Conservation (phyloP, 805 yeast genomes). For the Saturnispora saitoi region DNA sequence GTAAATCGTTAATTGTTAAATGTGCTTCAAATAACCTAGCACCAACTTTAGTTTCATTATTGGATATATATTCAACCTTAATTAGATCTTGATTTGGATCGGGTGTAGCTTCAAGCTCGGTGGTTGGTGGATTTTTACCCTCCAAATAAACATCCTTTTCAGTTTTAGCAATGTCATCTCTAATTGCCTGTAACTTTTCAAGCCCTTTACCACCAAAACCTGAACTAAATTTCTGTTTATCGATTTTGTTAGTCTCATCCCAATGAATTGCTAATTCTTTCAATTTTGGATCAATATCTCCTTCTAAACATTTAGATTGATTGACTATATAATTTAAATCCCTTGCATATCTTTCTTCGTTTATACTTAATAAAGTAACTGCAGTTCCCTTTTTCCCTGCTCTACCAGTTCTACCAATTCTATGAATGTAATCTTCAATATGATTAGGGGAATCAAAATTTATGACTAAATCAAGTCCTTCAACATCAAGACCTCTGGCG, state of each 20-base stretch:
- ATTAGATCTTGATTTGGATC: constrained; percentile 1
- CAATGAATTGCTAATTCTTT: constrained; percentile 45
- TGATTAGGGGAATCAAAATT: constrained; percentile 80
- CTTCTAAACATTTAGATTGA: constrained; percentile 38
- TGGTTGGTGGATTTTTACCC: neutral
- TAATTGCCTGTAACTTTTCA: constrained; percentile 58
- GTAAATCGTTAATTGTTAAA: constrained; percentile 74
- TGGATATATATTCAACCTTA: constrained; percentile 5
- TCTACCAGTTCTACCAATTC: constrained; percentile 94
- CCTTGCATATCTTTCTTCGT: constrained; percentile 54
- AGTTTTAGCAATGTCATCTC: constrained; percentile 41
- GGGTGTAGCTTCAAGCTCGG: neutral
- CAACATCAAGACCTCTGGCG: constrained; percentile 93
- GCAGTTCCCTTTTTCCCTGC: constrained; percentile 71
- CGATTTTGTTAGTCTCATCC: constrained; percentile 51
- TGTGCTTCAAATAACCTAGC: constrained; percentile 8
- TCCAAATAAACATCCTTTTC: constrained; percentile 25
- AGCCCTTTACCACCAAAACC: constrained; percentile 96
- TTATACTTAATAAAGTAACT: constrained; percentile 59
- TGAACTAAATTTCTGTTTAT: constrained; percentile 50
- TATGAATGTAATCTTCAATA: constrained; percentile 90
- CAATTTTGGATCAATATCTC: constrained; percentile 41
- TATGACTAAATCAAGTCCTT: constrained; percentile 68
- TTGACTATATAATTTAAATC: constrained; percentile 66
- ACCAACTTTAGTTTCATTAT: constrained; percentile 4